phyloP scores from a whole-genome alignment of 257 asterid species.

The Thymus quinquecostatus region DNA sequence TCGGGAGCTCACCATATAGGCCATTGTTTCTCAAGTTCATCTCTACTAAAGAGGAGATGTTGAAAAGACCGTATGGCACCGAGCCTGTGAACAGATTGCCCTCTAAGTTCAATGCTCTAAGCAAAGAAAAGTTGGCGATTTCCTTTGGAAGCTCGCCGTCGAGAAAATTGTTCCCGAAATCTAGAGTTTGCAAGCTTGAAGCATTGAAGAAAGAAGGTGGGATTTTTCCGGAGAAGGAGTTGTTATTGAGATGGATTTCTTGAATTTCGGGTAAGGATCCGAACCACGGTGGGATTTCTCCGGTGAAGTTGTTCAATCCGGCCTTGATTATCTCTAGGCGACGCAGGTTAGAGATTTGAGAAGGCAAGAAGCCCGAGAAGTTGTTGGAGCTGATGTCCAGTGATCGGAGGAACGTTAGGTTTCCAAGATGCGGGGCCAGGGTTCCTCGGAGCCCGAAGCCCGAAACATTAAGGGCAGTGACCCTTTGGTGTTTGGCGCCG shows the following conservation, averaged over 20 bases:
- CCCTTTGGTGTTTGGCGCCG: slow-evolving; percentile 25
- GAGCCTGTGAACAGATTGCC: neutral
- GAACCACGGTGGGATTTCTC: slow-evolving; percentile 27
- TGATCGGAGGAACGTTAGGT: slow-evolving; percentile 25
- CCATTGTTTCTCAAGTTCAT: neutral
- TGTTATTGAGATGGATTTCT: neutral
- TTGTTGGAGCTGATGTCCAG: slow-evolving; percentile 31
- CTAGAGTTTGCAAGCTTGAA: neutral
- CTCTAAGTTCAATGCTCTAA: neutral
- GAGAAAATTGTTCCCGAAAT: slow-evolving; percentile 5
- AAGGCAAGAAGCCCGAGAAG: slow-evolving; percentile 20
- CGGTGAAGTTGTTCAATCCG: slow-evolving; percentile 15
- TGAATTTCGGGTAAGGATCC: neutral
- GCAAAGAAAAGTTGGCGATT: neutral
- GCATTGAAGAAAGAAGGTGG: neutral
- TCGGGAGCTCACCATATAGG: slow-evolving; percentile 9
- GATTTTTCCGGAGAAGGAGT: slow-evolving; percentile 13
- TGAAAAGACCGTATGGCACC: slow-evolving; percentile 6
- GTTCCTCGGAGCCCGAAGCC: slow-evolving; percentile 28
- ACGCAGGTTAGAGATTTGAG: slow-evolving; percentile 9
- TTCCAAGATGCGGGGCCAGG: slow-evolving; percentile 30
- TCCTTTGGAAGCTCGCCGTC: neutral
- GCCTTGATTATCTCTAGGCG: neutral
- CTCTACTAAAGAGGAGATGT: neutral
- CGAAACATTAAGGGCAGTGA: slow-evolving; percentile 36